Evolutionary conservation across 192 early-diverging fungal genomes (phyloP).

Genomic region (Gigaspora rosea): DNA sequence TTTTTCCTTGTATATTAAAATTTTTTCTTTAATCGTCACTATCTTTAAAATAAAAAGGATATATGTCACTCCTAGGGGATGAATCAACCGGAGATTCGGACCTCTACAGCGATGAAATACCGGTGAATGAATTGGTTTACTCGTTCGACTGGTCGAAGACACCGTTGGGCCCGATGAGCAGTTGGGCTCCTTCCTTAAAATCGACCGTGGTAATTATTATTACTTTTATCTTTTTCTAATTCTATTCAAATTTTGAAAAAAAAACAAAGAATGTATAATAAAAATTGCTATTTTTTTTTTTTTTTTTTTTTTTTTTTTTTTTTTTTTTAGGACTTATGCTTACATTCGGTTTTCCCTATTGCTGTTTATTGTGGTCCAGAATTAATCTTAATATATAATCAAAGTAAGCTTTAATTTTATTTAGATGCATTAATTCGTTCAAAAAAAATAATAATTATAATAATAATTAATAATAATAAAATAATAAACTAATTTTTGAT

Average conservation of each 20-base stretch:
- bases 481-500: too few species aligned
- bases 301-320: neutral
- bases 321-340: constrained; percentile 6
- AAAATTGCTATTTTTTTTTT: neutral
- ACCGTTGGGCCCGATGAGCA: constrained; percentile 33
- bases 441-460: neutral
- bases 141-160: constrained; percentile 42
- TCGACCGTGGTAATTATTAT: constrained; percentile 16
- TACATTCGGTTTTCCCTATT: constrained; percentile 12
- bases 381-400: constrained; percentile 15
- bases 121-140: constrained; percentile 30
- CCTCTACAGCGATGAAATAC: constrained; percentile 14
- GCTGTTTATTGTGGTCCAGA: constrained; percentile 1
- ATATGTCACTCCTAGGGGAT: neutral
- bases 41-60: neutral
- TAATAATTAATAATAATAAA: too few species aligned
- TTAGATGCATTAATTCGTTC: neutral
- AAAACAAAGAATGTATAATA: neutral
- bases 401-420: constrained; percentile 1
- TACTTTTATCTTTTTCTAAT: neutral
- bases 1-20: neutral
- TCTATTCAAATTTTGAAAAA: neutral
- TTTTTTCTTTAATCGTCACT: neutral
- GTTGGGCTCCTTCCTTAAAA: constrained; percentile 31
- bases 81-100: neutral